Conservation (phyloP, 1,284 basidiomycete genomes). For the Porphyrellus sp. region DNA sequence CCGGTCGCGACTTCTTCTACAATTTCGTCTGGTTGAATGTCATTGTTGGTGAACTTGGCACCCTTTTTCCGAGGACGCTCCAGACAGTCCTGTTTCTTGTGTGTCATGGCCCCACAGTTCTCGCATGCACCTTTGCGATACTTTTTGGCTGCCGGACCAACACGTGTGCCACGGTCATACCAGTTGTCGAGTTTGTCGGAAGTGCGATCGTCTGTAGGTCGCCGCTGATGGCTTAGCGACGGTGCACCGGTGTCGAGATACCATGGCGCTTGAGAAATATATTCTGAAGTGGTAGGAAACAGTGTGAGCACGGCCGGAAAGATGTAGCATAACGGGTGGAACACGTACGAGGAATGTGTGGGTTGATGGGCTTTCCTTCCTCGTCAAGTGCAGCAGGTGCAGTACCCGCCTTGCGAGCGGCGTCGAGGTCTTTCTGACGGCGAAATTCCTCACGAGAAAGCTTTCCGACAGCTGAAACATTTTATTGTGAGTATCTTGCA, state of each 20-base stretch:
- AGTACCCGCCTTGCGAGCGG: conserved; percentile 94
- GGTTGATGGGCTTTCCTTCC: conserved; percentile 94
- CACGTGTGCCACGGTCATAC: conserved; percentile 88
- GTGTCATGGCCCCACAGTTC: conserved; percentile 97
- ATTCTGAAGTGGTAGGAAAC: conserved; percentile 52
- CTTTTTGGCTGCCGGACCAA: conserved; percentile 90
- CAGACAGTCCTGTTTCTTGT: conserved; percentile 89
- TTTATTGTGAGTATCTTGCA: not conserved
- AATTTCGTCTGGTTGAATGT: conserved; percentile 91
- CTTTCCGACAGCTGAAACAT: conserved; percentile 60
- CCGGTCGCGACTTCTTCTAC: conserved; percentile 78
- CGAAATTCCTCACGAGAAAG: conserved; percentile 92
- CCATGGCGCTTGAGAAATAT: conserved; percentile 97
- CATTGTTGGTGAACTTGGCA: conserved; percentile 88
- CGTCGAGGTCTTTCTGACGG: conserved; percentile 93
- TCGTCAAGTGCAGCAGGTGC: conserved; percentile 93
- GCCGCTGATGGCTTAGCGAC: conserved; percentile 91
- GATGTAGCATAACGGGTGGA: not conserved
- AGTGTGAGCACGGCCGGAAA: conserved; percentile 4
- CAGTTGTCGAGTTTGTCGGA: conserved; percentile 80
- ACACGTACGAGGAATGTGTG: conserved; percentile 89
- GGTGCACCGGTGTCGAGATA: conserved; percentile 92
- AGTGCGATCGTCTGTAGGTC: conserved; percentile 64
- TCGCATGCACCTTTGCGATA: conserved; percentile 98
- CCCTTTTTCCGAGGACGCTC: conserved; percentile 96